Evolutionary conservation across 2,329 filamentous ascomycete genomes (phyloP).

Genomic region (Amauroascus niger): DNA sequence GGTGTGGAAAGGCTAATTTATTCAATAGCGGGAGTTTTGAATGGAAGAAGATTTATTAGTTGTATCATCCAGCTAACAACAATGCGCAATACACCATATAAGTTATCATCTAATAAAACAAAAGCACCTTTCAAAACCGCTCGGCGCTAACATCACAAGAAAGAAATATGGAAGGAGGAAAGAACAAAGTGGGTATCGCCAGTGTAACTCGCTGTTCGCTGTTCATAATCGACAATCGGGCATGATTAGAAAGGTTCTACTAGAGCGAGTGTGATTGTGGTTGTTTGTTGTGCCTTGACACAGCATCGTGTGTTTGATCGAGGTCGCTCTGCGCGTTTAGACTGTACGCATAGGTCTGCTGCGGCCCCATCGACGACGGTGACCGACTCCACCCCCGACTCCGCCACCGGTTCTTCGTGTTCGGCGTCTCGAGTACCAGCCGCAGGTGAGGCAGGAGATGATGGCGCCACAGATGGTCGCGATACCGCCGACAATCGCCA

Average conservation of each 20-base stretch:
- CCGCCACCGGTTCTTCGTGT: constrained; percentile 1
- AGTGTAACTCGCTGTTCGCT: neutral
- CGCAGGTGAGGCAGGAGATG: constrained; percentile 53
- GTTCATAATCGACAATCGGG: neutral
- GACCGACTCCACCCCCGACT: neutral
- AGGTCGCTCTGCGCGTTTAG: neutral
- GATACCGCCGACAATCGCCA: constrained; percentile 58
- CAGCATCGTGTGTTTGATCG: too few species aligned
- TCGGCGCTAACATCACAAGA: neutral
- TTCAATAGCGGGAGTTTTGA: neutral
- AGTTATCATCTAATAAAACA: neutral
- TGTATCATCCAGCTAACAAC: neutral
- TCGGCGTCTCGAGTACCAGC: constrained; percentile 27
- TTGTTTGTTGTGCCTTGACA: too few species aligned
- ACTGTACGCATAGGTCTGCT: constrained; percentile 11
- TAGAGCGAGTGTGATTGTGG: neutral
- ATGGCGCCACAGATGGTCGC: constrained; percentile 57
- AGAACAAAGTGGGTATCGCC: constrained; percentile 3
- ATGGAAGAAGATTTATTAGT: neutral
- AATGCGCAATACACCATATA: neutral
- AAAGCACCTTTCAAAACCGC: neutral
- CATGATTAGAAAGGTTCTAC: neutral
- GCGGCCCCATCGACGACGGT: constrained; percentile 8
- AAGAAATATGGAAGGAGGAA: neutral
- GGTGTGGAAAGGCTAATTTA: neutral